phyloP scores from a whole-genome alignment of 2,329 filamentous ascomycete species.

The Talaromyces sp. region DNA sequence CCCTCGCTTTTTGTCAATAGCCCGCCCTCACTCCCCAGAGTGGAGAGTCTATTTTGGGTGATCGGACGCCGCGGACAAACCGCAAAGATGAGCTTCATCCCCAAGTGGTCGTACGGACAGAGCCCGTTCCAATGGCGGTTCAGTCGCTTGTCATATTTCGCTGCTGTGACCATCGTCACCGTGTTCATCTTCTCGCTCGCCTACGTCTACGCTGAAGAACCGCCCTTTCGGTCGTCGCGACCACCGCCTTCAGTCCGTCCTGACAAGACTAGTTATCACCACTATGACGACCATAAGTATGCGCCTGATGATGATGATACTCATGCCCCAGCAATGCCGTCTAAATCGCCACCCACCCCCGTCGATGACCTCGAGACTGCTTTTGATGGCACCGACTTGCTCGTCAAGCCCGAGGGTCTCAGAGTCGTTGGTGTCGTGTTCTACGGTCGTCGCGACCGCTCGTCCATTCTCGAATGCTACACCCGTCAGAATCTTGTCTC shows the following conservation, averaged over 20 bases:
- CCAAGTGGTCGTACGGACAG: slow-evolving; percentile 6
- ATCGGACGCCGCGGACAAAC: not conserved
- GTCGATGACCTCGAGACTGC: not conserved
- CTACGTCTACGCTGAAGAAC: slow-evolving; percentile 11
- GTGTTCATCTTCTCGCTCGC: slow-evolving; percentile 8
- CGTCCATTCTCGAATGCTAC: slow-evolving; percentile 10
- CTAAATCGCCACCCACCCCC: not conserved
- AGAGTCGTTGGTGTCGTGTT: slow-evolving; percentile 9
- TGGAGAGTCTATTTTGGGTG: not conserved
- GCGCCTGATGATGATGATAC: no score
- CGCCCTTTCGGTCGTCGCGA: slow-evolving; percentile 3
- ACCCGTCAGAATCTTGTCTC: slow-evolving; percentile 5
- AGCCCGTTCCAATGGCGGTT: slow-evolving; percentile 7
- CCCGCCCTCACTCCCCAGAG: not conserved
- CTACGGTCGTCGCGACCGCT: slow-evolving; percentile 10
- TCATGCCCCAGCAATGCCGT: not conserved
- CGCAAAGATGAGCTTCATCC: slow-evolving; percentile 2
- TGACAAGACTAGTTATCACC: not conserved
- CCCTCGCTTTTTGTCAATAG: not conserved
- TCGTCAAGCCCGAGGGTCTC: slow-evolving; percentile 6
- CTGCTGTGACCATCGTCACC: slow-evolving; percentile 3
- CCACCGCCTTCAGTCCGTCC: not conserved
- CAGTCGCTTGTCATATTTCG: slow-evolving; percentile 7
- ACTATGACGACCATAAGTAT: not conserved
- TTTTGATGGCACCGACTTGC: not conserved